These are phyloP conservation scores for Phlegmacium glaucopus DNA, from an alignment of 768 basidiomycete species.

Conservation along the genomic window DNA sequence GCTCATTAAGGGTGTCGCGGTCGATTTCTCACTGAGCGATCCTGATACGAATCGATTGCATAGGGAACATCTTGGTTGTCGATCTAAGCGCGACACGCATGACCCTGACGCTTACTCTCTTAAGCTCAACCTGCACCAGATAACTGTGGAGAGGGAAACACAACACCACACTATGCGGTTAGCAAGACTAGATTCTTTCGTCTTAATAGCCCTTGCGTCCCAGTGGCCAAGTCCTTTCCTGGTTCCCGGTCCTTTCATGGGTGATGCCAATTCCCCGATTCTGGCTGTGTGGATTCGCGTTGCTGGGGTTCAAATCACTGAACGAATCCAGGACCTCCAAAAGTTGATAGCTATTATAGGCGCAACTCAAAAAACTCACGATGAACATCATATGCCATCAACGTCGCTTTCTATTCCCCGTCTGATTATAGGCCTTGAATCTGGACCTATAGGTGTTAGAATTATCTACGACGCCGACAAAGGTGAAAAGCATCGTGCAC, in stretches of 20 bases:
- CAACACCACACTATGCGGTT: slow-evolving; percentile 35
- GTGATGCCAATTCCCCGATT: slow-evolving; percentile 57
- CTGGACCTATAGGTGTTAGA: slow-evolving; percentile 49
- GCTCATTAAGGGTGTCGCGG: slow-evolving; percentile 35
- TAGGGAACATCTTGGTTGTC: slow-evolving; percentile 49
- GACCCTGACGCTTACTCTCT: slow-evolving; percentile 50
- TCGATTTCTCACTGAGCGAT: slow-evolving; percentile 47
- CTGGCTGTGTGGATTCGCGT: slow-evolving; percentile 44
- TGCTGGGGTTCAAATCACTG: slow-evolving; percentile 46
- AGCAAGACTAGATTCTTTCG: slow-evolving; percentile 36
- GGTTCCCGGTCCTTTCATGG: slow-evolving; percentile 42
- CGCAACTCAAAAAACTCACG: slow-evolving; percentile 12
- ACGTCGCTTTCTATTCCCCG: slow-evolving; percentile 44
- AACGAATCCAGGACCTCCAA: slow-evolving; percentile 51
- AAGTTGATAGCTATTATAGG: slow-evolving; percentile 29
- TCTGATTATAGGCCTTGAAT: slow-evolving; percentile 40
- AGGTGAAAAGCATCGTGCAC: slow-evolving; percentile 40
- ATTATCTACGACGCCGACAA: slow-evolving; percentile 44
- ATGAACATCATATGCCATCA: slow-evolving; percentile 12
- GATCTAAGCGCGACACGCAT: slow-evolving; percentile 26
- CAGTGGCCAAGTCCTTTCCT: slow-evolving; percentile 67
- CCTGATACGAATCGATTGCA: slow-evolving; percentile 42
- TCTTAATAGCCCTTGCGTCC: slow-evolving; percentile 40
- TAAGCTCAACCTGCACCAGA: slow-evolving; percentile 36
- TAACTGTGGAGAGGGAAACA: slow-evolving; percentile 43